Base-by-base conservation (phyloP, 2,329 filamentous ascomycete genomes). In the Neocatenulostroma microsporum region DNA sequence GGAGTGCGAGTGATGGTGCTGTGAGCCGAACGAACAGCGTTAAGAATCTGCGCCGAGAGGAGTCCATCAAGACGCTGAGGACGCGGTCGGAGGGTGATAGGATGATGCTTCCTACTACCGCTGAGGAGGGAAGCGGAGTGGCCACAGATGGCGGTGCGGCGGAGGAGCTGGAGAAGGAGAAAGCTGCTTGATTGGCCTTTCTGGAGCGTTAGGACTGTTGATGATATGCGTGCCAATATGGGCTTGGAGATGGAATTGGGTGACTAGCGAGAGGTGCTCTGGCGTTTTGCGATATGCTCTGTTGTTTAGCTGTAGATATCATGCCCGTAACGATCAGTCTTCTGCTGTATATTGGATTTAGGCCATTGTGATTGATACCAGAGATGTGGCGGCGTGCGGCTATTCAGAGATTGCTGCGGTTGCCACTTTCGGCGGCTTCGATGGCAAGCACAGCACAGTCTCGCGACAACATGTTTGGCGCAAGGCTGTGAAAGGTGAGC, bases 1-100 rank as follows among this genome's bases (percentile, higher is more conserved):
- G 57, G 31, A 58, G 54, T 41, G 55, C 52, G 3, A 57, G 53
- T 21, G 58, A 56, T 36, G 48, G 53, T 3, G 51, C 42, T 11
- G 5, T 46, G 7, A 46, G 45, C 28, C 39, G 45, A 29, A 37
- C 18, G 2, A 35, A 32, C n/a, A 47, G 44, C 27, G n/a, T 39
- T 18, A 37, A 30, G 39, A 25, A 13, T 7, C 13, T 44, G 29
- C 30, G 29, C 12, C 34, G 32, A 5, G 37, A 44, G 19, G 33
- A 29, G 24, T 38, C 33, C 4, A 17, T 39, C 18, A 39, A 20
- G 25, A 28, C 31, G 19, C 20, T 36, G 14, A 17, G 38, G 15
- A 34, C 36, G 21, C 23, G 27, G 23, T 34, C 29, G 6, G 40
- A 42, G 5, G 34, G 28, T 5, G 40, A 43, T 9, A 17, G 24